Evolutionary conservation across 495 filamentous ascomycete species (phyloP).

Genomic region (Penicillium desertorum): DNA sequence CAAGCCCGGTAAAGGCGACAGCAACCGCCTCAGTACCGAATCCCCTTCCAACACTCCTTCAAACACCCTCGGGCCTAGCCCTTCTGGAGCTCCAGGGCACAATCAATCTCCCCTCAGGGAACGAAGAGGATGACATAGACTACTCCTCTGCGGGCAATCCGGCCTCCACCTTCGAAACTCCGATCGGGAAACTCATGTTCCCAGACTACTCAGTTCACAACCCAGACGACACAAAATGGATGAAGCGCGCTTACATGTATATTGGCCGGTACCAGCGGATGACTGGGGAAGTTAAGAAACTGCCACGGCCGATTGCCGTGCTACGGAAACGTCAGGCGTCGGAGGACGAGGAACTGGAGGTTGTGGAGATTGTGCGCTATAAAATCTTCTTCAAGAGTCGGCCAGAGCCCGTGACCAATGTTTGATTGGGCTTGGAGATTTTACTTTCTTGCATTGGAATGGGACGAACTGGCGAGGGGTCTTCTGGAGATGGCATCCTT

Average conservation of each 20-base stretch:
- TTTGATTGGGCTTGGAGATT: conserved; percentile 19
- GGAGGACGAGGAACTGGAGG: conserved; percentile 55
- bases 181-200: conserved; percentile 75
- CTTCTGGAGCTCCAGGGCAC: conserved; percentile 88
- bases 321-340: conserved; percentile 41
- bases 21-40: conserved; percentile 25
- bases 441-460: neutral
- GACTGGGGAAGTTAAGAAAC: conserved; percentile 84
- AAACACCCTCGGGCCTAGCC: conserved; percentile 73
- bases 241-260: conserved; percentile 84
- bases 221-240: conserved; percentile 64
- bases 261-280: conserved; percentile 87
- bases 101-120: conserved; percentile 58
- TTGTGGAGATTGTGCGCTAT: conserved; percentile 84
- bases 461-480: neutral
- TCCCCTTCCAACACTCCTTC: conserved; percentile 79
- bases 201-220: conserved; percentile 62
- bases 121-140: conserved; percentile 18
- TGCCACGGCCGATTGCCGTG: conserved; percentile 73
- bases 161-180: conserved; percentile 42
- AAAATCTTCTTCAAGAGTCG: conserved; percentile 85
- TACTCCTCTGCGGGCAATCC: conserved; percentile 11
- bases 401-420: conserved; percentile 76
- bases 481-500: neutral
- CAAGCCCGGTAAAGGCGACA: neutral